Evolutionary conservation across 139 green algal species (phyloP), one percentile per base, ranked within the genome.

Genomic region (Zygnema circumcarinatum): DNA sequence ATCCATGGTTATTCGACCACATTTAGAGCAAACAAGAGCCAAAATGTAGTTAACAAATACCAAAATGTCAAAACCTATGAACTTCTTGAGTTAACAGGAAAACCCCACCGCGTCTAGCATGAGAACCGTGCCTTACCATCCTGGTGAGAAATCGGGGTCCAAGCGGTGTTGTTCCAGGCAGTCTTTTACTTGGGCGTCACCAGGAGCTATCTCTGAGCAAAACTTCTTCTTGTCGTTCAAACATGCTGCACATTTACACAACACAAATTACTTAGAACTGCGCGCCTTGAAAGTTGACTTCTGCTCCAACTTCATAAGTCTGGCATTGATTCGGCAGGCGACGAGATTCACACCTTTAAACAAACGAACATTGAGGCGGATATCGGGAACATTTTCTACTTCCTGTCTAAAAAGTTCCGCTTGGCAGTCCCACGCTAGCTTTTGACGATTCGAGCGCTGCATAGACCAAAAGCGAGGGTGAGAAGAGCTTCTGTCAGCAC

Each of bases 351-450:
- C 56, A 72, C 56, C 25, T 72, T 72, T 25, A 72, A 31, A 29
- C 56, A 29, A 40, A 16, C 73, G 76, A 0, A 93, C 74, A 52
- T 92, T 93, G 0, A 98, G 93, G 0, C 95, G 92, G 0, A 96
- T 89, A 67, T 98, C 95, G 32, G 94, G 93, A 1, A 94, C 92
- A 33, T 95, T 94, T 76, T 98, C 93, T 38, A 95, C 90, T 88
- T 98, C 93, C 86, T 95, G 93, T 0, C 93, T 84, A 87, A 96
- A 95, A 11, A 98, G 91, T 83, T 96, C 92, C 83, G 94, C 91
- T 53, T 93, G 87, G 86, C 95, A 97, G 21, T 94, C 91, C 90
- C 88, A 93, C 0, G 83, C 90, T 31, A 96, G 78, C 74, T 89
- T 67, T 7, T 86, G 86, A 0, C 81, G 89, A 54, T 95, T 89